phyloP scores from a whole-genome alignment of 768 basidiomycete species.

The Termitomyces sp. region DNA sequence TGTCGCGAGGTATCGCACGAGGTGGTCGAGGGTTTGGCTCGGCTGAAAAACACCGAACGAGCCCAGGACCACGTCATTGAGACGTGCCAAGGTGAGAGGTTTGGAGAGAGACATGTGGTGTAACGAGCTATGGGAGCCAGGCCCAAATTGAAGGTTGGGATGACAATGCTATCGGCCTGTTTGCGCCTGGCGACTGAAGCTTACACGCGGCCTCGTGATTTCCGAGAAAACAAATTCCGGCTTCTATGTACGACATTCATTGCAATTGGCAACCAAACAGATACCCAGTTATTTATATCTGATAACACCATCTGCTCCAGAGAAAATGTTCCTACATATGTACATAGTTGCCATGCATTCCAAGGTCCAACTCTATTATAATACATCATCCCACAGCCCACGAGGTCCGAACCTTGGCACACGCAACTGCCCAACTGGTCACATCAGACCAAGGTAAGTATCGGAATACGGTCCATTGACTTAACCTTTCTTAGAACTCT shows the following conservation, averaged over 20 bases:
- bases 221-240: neutral
- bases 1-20: constrained; percentile 73
- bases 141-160: neutral
- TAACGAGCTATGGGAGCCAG: neutral
- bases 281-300: too few relatives aligned
- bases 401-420: neutral
- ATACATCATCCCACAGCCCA: neutral
- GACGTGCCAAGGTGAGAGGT: constrained; percentile 40
- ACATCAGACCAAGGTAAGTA: too few relatives aligned
- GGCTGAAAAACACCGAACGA: constrained; percentile 55
- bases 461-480: too few relatives aligned
- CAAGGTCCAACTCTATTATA: too few relatives aligned
- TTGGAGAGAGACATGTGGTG: constrained; percentile 52
- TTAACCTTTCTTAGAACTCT: too few relatives aligned
- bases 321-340: too few relatives aligned
- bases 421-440: too few relatives aligned
- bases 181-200: neutral
- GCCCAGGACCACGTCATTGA: constrained; percentile 67
- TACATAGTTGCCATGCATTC: too few relatives aligned
- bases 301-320: too few relatives aligned
- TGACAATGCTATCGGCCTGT: neutral
- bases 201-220: constrained; percentile 5
- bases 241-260: neutral
- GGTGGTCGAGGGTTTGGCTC: constrained; percentile 66
- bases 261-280: too few relatives aligned